phyloP scores from a whole-genome alignment of 768 basidiomycete species.

The Rhodotorula sphaerocarpa region DNA sequence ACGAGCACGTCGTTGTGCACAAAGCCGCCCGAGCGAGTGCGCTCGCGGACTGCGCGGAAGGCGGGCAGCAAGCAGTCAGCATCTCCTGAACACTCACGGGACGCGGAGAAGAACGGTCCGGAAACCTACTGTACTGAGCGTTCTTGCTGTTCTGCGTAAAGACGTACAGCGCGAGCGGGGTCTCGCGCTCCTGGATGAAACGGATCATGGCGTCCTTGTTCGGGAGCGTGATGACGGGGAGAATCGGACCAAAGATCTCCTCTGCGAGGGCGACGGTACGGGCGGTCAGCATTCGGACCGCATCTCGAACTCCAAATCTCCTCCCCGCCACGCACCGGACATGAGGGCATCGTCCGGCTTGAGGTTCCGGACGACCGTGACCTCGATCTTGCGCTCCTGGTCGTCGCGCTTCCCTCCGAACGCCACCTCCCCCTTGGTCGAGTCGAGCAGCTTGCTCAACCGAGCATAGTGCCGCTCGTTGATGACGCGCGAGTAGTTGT shows the following conservation, averaged over 20 bases:
- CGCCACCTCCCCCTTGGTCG: constrained; percentile 58
- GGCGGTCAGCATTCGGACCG: neutral
- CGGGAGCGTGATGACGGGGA: constrained; percentile 67
- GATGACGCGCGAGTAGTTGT: constrained; percentile 48
- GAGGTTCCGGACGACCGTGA: constrained; percentile 64
- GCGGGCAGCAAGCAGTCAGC: neutral
- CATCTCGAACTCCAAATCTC: neutral
- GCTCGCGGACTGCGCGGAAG: constrained; percentile 53
- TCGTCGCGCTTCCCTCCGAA: constrained; percentile 59
- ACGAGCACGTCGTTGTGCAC: constrained; percentile 63
- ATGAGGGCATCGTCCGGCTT: constrained; percentile 61
- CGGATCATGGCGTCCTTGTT: constrained; percentile 60
- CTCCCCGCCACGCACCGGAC: constrained; percentile 54
- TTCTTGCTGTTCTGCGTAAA: constrained; percentile 57
- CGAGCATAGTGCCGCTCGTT: constrained; percentile 53
- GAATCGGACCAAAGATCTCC: constrained; percentile 74
- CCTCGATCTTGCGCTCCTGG: constrained; percentile 56
- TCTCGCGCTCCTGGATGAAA: constrained; percentile 52
- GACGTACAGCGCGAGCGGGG: constrained; percentile 65
- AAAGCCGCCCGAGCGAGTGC: constrained; percentile 63
- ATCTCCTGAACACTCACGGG: neutral
- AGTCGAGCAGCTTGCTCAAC: constrained; percentile 52
- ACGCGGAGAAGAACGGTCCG: neutral
- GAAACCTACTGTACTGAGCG: constrained; percentile 54
- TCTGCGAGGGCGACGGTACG: constrained; percentile 43